A percentile compares a stretch with the other conserved stretches of the same genome.
Conservation (phyloP, 768 basidiomycete genomes). For the Hebeloma cylindrosporum region DNA sequence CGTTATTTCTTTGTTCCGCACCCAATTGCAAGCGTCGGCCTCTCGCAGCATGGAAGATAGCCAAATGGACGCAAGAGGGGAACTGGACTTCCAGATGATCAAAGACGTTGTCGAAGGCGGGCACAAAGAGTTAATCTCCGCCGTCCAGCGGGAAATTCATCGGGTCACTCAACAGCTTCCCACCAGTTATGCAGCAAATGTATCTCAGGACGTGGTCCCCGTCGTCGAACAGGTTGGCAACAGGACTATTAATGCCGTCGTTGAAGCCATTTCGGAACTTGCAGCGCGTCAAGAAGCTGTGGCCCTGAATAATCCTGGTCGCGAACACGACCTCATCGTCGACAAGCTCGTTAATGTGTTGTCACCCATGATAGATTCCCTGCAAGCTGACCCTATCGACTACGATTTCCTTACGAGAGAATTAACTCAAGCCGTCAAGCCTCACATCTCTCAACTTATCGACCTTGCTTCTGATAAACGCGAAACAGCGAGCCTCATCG, state of each 20-base stretch:
- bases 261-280: constrained; percentile 57
- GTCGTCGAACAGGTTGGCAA: constrained; percentile 59
- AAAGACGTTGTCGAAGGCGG: constrained; percentile 68
- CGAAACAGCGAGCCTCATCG: constrained; percentile 81
- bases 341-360: constrained; percentile 60
- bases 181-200: constrained; percentile 22
- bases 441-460: constrained; percentile 85
- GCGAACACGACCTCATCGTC: constrained; percentile 60
- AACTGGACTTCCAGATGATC: constrained; percentile 77
- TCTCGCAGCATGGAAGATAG: constrained; percentile 57
- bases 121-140: constrained; percentile 56
- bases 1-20: constrained; percentile 63
- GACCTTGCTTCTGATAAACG: constrained; percentile 87
- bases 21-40: constrained; percentile 65
- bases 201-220: constrained; percentile 36
- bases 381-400: constrained; percentile 69
- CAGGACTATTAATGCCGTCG: constrained; percentile 57
- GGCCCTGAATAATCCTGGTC: constrained; percentile 42
- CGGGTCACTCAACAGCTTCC: constrained; percentile 45
- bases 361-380: constrained; percentile 56
- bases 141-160: constrained; percentile 61
- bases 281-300: constrained; percentile 58
- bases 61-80: constrained; percentile 70
- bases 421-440: constrained; percentile 83
- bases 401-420: constrained; percentile 74